These are phyloP conservation scores for Russula brevipes DNA, from an alignment of 768 basidiomycete genomes.

Conservation along the genomic window DNA sequence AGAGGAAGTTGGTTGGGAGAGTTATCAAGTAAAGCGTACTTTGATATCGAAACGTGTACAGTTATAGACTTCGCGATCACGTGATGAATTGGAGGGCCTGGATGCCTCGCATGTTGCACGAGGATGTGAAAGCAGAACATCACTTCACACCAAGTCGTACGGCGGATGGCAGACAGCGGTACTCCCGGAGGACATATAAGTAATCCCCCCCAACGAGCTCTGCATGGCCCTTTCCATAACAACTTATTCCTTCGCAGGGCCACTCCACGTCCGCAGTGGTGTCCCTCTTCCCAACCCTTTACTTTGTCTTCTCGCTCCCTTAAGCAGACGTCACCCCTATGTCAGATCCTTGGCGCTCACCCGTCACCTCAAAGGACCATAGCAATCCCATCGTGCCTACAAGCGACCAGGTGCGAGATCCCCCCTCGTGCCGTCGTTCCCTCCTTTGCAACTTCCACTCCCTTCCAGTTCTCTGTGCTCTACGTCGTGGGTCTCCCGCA, in stretches of 20 bases:
- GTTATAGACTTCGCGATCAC: not conserved
- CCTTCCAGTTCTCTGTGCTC: slow-evolving; percentile 58
- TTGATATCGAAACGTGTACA: no score
- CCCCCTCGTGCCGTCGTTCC: not conserved
- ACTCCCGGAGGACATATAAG: slow-evolving; percentile 4
- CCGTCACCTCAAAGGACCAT: slow-evolving; percentile 1
- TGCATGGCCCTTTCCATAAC: slow-evolving; percentile 12
- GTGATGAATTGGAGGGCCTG: not conserved
- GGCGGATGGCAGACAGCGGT: no score
- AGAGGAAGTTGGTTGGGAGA: slow-evolving; percentile 79
- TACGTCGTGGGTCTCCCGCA: slow-evolving; percentile 54
- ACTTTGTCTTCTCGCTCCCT: not conserved
- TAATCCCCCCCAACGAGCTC: not conserved
- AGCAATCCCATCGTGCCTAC: slow-evolving; percentile 13
- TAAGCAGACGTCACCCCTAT: slow-evolving; percentile 2
- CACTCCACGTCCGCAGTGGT: slow-evolving; percentile 10
- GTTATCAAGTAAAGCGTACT: slow-evolving; percentile 48
- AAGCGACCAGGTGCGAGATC: slow-evolving; percentile 20
- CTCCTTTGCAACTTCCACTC: slow-evolving; percentile 5
- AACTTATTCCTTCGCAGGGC: not conserved
- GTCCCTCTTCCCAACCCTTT: not conserved
- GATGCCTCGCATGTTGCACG: slow-evolving; percentile 12
- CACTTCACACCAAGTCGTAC: not conserved
- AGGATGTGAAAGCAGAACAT: not conserved
- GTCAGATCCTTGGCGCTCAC: slow-evolving; percentile 10